Percentiles rank a stretch among this genome's conserved stretches.
These are phyloP conservation scores for Podila clonocystis DNA, from an alignment of 192 early-diverging fungal genomes.

Conservation along the genomic window DNA sequence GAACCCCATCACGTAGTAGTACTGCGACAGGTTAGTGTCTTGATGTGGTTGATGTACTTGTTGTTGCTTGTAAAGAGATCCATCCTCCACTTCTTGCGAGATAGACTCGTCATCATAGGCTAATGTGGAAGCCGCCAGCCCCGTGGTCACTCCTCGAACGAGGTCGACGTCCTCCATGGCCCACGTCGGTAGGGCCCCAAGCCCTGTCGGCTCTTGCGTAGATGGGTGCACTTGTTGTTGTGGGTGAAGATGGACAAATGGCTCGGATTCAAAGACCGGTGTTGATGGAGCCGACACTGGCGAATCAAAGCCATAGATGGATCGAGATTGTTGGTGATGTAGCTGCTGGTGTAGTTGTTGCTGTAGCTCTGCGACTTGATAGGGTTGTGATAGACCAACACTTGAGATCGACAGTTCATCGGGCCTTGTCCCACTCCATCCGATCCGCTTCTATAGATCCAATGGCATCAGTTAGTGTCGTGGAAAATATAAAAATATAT, in stretches of 20 bases:
- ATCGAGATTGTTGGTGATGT: background rate
- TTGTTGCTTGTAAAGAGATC: background rate
- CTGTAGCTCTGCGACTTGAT: no score
- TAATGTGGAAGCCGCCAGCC: no score
- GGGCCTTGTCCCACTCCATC: slow-evolving; percentile 1
- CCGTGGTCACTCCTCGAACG: no score
- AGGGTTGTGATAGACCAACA: background rate
- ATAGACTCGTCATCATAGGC: no score
- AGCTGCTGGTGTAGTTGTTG: background rate
- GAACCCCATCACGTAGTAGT: slow-evolving; percentile 27
- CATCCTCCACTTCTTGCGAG: no score
- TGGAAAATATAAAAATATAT: background rate
- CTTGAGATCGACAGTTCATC: background rate
- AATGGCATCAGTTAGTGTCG: background rate
- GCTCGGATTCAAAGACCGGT: background rate
- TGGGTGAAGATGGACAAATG: background rate
- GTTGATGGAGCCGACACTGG: background rate
- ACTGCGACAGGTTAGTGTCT: background rate
- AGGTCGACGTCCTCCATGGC: no score
- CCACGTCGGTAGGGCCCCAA: no score
- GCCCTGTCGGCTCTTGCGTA: background rate
- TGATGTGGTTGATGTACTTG: background rate
- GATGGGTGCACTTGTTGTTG: background rate
- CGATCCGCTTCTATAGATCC: background rate
- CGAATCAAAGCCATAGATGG: background rate